These are phyloP conservation scores for Candida maesae DNA, from an alignment of 805 yeast genomes.

Conservation along the genomic window DNA sequence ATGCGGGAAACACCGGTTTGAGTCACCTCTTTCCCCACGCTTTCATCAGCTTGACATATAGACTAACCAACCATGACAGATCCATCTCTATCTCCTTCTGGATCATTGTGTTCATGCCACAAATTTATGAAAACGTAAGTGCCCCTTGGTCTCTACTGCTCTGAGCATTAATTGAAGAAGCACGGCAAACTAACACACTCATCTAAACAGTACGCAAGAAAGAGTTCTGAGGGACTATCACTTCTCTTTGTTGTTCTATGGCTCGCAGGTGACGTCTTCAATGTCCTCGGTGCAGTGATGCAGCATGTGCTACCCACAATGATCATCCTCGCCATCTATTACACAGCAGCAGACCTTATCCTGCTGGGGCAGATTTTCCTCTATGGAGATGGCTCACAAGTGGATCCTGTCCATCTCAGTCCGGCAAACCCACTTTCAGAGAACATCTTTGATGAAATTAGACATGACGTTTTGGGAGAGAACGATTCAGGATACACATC, in stretches of 20 bases:
- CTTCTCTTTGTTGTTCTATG: constrained; percentile 81
- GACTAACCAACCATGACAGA: constrained; percentile 5
- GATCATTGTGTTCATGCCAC: constrained; percentile 97
- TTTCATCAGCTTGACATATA: neutral
- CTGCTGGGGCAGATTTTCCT: constrained; percentile 77
- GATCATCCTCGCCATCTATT: constrained; percentile 88
- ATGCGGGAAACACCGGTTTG: too few species aligned
- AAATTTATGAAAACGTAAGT: constrained; percentile 73
- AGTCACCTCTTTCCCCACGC: too few species aligned
- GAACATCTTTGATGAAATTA: constrained; percentile 61
- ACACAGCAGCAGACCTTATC: constrained; percentile 86
- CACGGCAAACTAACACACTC: neutral
- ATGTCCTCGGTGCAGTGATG: constrained; percentile 83
- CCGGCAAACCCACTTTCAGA: constrained; percentile 86
- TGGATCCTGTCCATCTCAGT: constrained; percentile 75
- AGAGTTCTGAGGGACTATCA: constrained; percentile 88
- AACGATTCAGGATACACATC: constrained; percentile 14
- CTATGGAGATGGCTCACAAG: constrained; percentile 60
- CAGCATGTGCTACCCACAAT: constrained; percentile 94
- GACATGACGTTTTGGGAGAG: constrained; percentile 37
- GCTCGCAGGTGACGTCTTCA: constrained; percentile 92
- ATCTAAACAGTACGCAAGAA: constrained; percentile 58
- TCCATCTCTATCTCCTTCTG: constrained; percentile 95
- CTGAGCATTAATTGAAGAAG: neutral
- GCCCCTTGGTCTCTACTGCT: too few species aligned